These are phyloP conservation scores for Filobasidium wieringae DNA, from an alignment of 768 basidiomycete species.

Conservation along the genomic window DNA sequence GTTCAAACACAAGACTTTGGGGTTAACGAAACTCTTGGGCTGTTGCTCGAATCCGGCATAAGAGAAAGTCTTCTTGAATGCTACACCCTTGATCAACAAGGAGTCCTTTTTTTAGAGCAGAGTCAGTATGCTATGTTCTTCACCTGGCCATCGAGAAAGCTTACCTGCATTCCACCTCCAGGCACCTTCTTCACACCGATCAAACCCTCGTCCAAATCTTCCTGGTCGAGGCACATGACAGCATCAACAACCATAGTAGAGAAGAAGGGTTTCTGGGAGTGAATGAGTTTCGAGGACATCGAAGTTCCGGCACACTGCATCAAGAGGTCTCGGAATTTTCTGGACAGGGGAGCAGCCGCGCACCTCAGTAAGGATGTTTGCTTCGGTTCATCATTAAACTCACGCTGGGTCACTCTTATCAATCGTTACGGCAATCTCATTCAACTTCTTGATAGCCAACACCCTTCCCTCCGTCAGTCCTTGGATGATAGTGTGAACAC, in stretches of 20 bases:
- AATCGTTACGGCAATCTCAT: conserved; percentile 76
- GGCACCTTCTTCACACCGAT: conserved; percentile 97
- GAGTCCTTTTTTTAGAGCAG: conserved; percentile 48
- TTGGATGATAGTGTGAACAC: conserved; percentile 95
- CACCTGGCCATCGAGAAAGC: background rate
- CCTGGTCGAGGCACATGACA: conserved; percentile 79
- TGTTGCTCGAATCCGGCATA: conserved; percentile 99
- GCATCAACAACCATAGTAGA: conserved; percentile 98
- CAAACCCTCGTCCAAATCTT: conserved; percentile 85
- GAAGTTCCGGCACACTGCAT: conserved; percentile 95
- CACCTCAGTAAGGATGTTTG: background rate
- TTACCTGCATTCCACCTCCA: conserved; percentile 80
- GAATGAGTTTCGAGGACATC: conserved; percentile 99
- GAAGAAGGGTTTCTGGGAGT: conserved; percentile 98
- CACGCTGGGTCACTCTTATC: conserved; percentile 85
- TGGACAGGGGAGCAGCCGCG: conserved; percentile 34
- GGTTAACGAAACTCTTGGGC: conserved; percentile 78
- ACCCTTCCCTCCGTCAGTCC: conserved; percentile 79
- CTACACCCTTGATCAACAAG: conserved; percentile 72
- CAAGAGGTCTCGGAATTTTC: conserved; percentile 83
- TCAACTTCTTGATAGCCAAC: conserved; percentile 71
- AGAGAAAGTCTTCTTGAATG: conserved; percentile 99
- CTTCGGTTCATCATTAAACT: conserved; percentile 26
- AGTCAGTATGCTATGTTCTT: background rate
- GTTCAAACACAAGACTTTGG: conserved; percentile 84